Percentiles rank a stretch among this genome's conserved stretches.
Conservation (phyloP, 371 early-diverging fungal species). For the Apophysomyces variabilis region DNA sequence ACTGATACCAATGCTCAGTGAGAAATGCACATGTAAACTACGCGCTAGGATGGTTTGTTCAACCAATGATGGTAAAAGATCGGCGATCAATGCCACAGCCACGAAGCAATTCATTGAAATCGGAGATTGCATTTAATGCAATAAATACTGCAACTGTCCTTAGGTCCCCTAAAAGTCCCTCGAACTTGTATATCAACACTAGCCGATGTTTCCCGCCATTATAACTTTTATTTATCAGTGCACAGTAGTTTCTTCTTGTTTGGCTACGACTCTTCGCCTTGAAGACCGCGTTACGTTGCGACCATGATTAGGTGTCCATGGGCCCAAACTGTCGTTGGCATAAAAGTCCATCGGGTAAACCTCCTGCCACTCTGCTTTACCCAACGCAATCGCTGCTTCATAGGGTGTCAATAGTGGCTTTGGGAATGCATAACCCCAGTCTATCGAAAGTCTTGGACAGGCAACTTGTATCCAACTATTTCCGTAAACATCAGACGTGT, state of each 20-base stretch:
- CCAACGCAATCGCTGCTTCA: slow-evolving; percentile 91
- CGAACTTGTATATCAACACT: too few species aligned
- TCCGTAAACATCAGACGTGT: background rate
- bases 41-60: background rate
- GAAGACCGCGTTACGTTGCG: slow-evolving; percentile 34
- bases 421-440: slow-evolving; percentile 98
- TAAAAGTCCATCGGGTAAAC: slow-evolving; percentile 99
- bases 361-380: slow-evolving; percentile 76
- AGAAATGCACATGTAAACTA: background rate
- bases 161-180: too few species aligned
- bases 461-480: slow-evolving; percentile 95
- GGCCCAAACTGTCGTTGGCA: slow-evolving; percentile 88
- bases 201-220: too few species aligned
- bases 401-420: slow-evolving; percentile 97
- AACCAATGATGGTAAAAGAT: too few species aligned
- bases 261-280: background rate
- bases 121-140: too few species aligned
- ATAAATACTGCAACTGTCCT: too few species aligned
- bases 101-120: too few species aligned
- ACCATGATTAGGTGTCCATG: slow-evolving; percentile 94
- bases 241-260: background rate
- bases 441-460: slow-evolving; percentile 98
- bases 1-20: background rate
- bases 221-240: too few species aligned
- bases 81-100: too few species aligned